Conservation (phyloP, 495 filamentous ascomycete species). For the Aspergillus ostianus region DNA sequence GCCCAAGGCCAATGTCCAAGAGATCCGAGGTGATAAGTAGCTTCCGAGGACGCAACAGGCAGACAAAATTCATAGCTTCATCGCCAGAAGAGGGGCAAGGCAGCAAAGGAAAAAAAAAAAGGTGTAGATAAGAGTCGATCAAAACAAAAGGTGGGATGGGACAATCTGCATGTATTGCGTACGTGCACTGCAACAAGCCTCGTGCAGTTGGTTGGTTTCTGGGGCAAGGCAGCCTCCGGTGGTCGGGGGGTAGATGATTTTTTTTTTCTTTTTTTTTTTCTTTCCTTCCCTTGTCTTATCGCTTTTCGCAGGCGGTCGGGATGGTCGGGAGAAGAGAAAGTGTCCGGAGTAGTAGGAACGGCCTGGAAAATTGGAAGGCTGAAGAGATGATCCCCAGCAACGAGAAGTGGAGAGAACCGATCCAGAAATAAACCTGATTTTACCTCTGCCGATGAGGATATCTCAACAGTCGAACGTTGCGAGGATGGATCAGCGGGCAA, state of each 20-base stretch:
- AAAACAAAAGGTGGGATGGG: background rate
- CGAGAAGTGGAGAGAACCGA: slow-evolving; percentile 6
- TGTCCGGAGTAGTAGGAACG: background rate
- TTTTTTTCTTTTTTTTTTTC: slow-evolving; percentile 6
- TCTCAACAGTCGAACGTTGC: slow-evolving; percentile 1
- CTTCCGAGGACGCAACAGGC: background rate
- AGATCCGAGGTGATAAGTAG: slow-evolving; percentile 1
- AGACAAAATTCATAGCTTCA: slow-evolving; percentile 13
- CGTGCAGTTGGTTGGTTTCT: background rate
- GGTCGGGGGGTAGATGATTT: background rate
- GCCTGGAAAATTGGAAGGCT: background rate
- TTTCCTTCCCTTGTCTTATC: background rate
- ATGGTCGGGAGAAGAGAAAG: slow-evolving; percentile 4
- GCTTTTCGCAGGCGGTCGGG: slow-evolving; percentile 8
- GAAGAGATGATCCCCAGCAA: slow-evolving; percentile 9
- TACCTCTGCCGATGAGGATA: background rate
- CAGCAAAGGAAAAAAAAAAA: background rate
- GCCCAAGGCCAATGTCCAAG: slow-evolving; percentile 7
- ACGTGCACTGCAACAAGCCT: background rate
- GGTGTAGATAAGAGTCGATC: background rate
- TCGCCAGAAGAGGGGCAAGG: slow-evolving; percentile 11
- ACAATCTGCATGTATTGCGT: background rate
- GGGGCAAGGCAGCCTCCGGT: background rate
- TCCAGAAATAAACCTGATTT: background rate
- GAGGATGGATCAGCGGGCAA: slow-evolving; percentile 9